phyloP scores from a whole-genome alignment of 345 rosid genomes.

The Camelina laxa region DNA sequence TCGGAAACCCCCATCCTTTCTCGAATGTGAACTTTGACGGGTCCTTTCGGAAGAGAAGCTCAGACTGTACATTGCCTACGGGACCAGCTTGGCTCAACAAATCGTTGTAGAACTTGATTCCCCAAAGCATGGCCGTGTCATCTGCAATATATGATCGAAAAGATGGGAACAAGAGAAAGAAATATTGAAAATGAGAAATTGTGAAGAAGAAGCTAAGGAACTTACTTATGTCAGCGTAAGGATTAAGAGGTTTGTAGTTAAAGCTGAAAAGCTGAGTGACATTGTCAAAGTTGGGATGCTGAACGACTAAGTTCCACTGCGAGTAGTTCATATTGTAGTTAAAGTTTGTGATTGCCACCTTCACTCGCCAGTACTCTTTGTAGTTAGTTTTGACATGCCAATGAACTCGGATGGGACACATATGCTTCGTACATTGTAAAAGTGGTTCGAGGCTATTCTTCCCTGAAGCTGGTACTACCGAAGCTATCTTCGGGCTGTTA shows the following conservation, averaged over 20 bases:
- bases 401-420: slow-evolving; percentile 93
- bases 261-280: slow-evolving; percentile 75
- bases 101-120: slow-evolving; percentile 79
- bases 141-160: slow-evolving; percentile 47
- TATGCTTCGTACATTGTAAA: slow-evolving; percentile 77
- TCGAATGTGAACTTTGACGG: slow-evolving; percentile 63
- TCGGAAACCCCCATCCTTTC: slow-evolving; percentile 94
- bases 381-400: slow-evolving; percentile 89
- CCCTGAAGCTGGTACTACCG: slow-evolving; percentile 54
- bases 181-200: neutral
- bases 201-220: slow-evolving; percentile 3
- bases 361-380: slow-evolving; percentile 87
- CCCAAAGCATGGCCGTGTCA: slow-evolving; percentile 87
- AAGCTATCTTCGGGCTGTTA: slow-evolving; percentile 60
- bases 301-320: slow-evolving; percentile 82
- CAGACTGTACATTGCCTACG: slow-evolving; percentile 83
- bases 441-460: slow-evolving; percentile 57
- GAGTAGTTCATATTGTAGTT: slow-evolving; percentile 82
- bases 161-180: neutral
- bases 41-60: slow-evolving; percentile 80
- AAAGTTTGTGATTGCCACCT: slow-evolving; percentile 76
- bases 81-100: slow-evolving; percentile 80
- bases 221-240: slow-evolving; percentile 75
- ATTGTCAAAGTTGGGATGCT: slow-evolving; percentile 86
- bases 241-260: slow-evolving; percentile 63